Percentiles rank a stretch among this genome's conserved stretches.
These are phyloP conservation scores for Alternaria sp. DNA, from an alignment of 2,329 filamentous ascomycete species.

Conservation along the genomic window DNA sequence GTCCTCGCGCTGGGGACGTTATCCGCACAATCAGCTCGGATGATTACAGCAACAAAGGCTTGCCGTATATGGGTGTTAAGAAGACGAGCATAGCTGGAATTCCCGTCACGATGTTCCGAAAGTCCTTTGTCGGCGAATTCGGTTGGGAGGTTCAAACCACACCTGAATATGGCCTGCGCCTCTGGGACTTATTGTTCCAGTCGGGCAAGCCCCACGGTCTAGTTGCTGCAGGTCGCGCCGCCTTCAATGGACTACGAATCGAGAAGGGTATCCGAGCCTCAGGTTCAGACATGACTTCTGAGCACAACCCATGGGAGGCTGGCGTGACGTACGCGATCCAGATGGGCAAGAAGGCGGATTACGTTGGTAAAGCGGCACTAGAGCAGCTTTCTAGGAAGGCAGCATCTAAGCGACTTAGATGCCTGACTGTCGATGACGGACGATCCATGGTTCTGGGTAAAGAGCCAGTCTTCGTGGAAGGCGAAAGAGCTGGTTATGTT, in stretches of 20 bases:
- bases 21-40: slow-evolving; percentile 57
- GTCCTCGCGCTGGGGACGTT: slow-evolving; percentile 63
- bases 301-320: slow-evolving; percentile 68
- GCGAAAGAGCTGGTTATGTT: slow-evolving; percentile 63
- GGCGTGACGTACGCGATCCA: slow-evolving; percentile 63
- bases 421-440: slow-evolving; percentile 65
- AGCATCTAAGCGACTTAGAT: slow-evolving; percentile 53
- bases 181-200: slow-evolving; percentile 67
- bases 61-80: slow-evolving; percentile 63
- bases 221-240: slow-evolving; percentile 65
- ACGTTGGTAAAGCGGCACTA: slow-evolving; percentile 62
- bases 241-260: slow-evolving; percentile 66
- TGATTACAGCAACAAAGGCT: slow-evolving; percentile 56
- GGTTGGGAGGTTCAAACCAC: slow-evolving; percentile 71
- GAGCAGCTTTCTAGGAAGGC: slow-evolving; percentile 52
- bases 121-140: slow-evolving; percentile 68
- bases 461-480: slow-evolving; percentile 65
- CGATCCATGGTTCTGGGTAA: slow-evolving; percentile 67
- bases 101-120: slow-evolving; percentile 63
- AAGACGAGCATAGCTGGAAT: slow-evolving; percentile 61
- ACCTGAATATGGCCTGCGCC: slow-evolving; percentile 64
- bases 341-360: slow-evolving; percentile 56
- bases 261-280: slow-evolving; percentile 68
- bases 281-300: slow-evolving; percentile 67
- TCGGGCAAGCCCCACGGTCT: slow-evolving; percentile 65